These are phyloP conservation scores for Amaranthus cruentus DNA, from an alignment of 148 eudicot species.

Conservation along the genomic window DNA sequence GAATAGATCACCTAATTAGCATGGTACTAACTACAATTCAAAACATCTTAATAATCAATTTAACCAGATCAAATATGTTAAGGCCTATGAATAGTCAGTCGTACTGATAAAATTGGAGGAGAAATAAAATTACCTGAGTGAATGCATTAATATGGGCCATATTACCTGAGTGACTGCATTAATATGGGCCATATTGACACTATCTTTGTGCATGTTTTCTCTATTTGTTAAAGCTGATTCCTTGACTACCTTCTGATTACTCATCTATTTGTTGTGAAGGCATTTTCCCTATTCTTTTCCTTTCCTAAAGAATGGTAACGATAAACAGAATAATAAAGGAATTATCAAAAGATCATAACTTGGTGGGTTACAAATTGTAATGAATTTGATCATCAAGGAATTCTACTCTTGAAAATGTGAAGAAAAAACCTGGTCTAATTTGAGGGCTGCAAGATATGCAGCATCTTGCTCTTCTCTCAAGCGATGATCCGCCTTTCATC, in stretches of 20 bases:
- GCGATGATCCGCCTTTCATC: constrained; percentile 48
- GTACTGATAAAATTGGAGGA: not conserved
- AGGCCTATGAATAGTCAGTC: not conserved
- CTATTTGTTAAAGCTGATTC: constrained; percentile 21
- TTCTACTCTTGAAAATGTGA: not conserved
- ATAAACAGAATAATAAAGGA: not conserved
- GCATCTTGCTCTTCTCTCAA: constrained; percentile 85
- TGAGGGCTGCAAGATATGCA: constrained; percentile 75
- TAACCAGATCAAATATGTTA: not conserved
- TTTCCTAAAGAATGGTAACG: constrained; percentile 38
- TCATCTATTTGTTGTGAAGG: constrained; percentile 27
- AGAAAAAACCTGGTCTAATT: constrained; percentile 63
- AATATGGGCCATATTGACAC: constrained; percentile 31
- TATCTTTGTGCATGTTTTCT: constrained; percentile 27
- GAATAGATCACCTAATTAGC: too few relatives aligned
- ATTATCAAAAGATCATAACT: not conserved
- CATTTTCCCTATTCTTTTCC: constrained; percentile 36
- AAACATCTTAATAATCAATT: not conserved
- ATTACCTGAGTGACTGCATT: constrained; percentile 47
- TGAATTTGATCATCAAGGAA: constrained; percentile 4
- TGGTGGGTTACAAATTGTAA: not conserved
- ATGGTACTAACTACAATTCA: too few relatives aligned
- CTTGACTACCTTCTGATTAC: constrained; percentile 31
- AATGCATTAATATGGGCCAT: constrained; percentile 36
- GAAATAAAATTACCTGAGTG: constrained; percentile 44